Evolutionary conservation across 345 rosid genomes (phyloP).

Genomic region (Stellera chamaejasme): DNA sequence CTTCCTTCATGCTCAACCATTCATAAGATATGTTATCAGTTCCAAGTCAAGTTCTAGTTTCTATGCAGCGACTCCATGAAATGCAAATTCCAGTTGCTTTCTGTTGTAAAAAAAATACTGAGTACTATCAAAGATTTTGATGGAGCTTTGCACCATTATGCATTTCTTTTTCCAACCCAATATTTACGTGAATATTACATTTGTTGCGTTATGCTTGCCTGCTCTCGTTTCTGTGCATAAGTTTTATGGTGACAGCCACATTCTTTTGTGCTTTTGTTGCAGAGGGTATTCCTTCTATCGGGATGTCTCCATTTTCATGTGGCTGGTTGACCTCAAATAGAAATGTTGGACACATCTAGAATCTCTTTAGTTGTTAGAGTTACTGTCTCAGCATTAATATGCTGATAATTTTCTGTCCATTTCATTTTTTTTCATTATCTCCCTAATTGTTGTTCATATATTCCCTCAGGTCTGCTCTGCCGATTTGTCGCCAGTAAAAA

Average conservation of each 20-base stretch:
- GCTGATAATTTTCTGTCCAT: not conserved
- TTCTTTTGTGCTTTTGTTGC: conserved; percentile 30
- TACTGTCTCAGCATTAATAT: not conserved
- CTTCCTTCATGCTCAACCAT: too few species aligned
- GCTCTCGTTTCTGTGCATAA: conserved; percentile 3
- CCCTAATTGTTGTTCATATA: conserved; percentile 13
- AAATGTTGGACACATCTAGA: conserved; percentile 46
- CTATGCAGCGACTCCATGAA: too few species aligned
- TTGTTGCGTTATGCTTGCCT: not conserved
- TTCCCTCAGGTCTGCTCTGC: conserved; percentile 54
- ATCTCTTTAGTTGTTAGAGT: conserved; percentile 2
- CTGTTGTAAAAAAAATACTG: too few species aligned
- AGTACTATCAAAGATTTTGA: too few species aligned
- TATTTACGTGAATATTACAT: too few species aligned
- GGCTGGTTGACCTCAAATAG: conserved; percentile 64
- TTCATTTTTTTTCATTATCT: conserved; percentile 6
- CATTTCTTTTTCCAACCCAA: too few species aligned
- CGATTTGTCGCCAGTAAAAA: conserved; percentile 48
- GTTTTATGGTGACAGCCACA: conserved; percentile 6
- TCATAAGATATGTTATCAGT: too few species aligned
- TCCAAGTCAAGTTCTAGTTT: too few species aligned
- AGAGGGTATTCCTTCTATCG: conserved; percentile 87
- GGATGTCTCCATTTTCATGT: conserved; percentile 82
- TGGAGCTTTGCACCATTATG: too few species aligned
- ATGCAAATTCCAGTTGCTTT: too few species aligned